Percentiles rank a stretch among this genome's conserved stretches.
phyloP scores from a whole-genome alignment of 345 rosid genomes.

The Lagerstroemia speciosa region DNA sequence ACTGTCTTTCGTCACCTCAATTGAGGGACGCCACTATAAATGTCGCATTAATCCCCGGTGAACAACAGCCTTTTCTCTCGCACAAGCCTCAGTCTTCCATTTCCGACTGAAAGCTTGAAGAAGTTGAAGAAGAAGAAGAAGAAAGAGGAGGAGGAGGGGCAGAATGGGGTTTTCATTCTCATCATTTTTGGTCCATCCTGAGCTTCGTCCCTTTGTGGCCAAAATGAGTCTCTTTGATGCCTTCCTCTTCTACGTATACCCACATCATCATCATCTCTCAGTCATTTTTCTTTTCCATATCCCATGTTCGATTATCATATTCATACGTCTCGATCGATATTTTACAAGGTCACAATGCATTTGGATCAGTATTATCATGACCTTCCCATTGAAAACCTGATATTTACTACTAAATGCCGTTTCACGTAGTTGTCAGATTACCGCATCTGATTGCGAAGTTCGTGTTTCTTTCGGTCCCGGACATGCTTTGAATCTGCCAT shows the following conservation, averaged over 20 bases:
- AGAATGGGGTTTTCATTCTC: constrained; percentile 25
- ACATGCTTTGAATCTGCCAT: too few species aligned
- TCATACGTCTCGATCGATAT: too few species aligned
- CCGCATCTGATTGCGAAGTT: not conserved
- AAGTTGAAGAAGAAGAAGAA: not conserved
- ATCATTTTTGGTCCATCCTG: constrained; percentile 44
- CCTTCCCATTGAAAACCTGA: too few species aligned
- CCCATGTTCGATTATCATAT: too few species aligned
- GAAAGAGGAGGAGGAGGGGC: not conserved
- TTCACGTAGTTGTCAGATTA: not conserved
- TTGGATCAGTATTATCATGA: not conserved
- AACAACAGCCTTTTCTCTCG: not conserved
- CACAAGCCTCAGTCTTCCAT: not conserved
- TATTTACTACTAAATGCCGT: too few species aligned
- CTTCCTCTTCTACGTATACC: constrained; percentile 35
- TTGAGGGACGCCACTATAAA: not conserved
- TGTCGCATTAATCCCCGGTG: not conserved
- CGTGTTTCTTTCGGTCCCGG: not conserved
- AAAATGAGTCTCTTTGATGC: constrained; percentile 52
- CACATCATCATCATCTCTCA: not conserved
- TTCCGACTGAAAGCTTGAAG: not conserved
- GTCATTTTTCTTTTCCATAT: not conserved
- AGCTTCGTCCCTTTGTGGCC: constrained; percentile 38
- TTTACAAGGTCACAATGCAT: not conserved
- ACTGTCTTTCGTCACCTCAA: not conserved